Conservation (phyloP, 2,329 filamentous ascomycete species). For the Aulographum hederae region DNA sequence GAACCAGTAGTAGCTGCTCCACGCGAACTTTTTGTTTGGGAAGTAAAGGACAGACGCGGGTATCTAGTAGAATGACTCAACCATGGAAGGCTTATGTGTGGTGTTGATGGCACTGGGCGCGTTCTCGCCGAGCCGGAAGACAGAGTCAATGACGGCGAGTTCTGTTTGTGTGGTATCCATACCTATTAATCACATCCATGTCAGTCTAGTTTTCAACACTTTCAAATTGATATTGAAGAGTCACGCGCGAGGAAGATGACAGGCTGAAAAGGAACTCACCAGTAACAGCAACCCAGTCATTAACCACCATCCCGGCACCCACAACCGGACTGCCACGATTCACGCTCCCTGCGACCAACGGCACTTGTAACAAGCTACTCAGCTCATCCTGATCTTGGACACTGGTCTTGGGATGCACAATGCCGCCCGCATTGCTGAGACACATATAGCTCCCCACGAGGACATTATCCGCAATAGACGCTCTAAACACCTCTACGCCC, state of each 20-base stretch:
- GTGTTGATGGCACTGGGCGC: constrained; percentile 60
- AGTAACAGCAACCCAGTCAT: constrained; percentile 93
- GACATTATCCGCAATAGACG: constrained; percentile 94
- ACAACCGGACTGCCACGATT: constrained; percentile 89
- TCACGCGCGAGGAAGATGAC: no score
- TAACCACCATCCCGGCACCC: constrained; percentile 92
- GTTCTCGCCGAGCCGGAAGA: constrained; percentile 87
- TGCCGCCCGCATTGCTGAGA: constrained; percentile 84
- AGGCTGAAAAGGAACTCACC: constrained; percentile 10
- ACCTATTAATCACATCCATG: constrained; percentile 23
- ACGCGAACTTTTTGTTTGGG: no score
- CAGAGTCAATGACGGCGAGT: constrained; percentile 86
- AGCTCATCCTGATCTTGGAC: constrained; percentile 98
- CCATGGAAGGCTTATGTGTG: constrained; percentile 90
- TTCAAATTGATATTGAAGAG: no score
- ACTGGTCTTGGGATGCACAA: constrained; percentile 92
- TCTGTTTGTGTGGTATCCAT: constrained; percentile 95
- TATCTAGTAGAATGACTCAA: constrained; percentile 98
- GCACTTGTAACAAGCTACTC: constrained; percentile 80
- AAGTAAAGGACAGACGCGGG: no score
- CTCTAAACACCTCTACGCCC: constrained; percentile 75
- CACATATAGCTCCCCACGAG: constrained; percentile 94
- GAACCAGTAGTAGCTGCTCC: no score
- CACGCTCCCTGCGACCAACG: constrained; percentile 81
- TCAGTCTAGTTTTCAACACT: background rate